Conservation (phyloP, 768 basidiomycete genomes). For the Russula lepida region DNA sequence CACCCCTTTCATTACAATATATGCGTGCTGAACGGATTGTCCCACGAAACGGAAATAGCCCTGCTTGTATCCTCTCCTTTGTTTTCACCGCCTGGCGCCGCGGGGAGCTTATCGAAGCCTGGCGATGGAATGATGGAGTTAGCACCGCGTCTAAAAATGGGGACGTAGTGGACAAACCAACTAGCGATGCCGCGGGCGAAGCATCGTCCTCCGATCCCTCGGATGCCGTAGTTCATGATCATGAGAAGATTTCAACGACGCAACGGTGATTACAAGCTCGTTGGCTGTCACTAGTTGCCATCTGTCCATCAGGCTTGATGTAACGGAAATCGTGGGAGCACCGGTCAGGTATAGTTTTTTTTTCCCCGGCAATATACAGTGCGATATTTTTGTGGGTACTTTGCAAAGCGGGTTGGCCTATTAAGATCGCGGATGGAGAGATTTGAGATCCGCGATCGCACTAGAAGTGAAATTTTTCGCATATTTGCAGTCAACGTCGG, state of each 20-base stretch:
- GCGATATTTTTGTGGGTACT: neutral
- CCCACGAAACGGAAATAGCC: constrained; percentile 34
- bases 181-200: constrained; percentile 4
- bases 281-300: neutral
- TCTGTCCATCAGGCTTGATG: neutral
- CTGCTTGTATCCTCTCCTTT: constrained; percentile 70
- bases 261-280: constrained; percentile 1
- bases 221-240: constrained; percentile 4
- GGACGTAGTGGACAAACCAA: constrained; percentile 9
- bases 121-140: constrained; percentile 60
- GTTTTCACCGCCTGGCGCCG: constrained; percentile 45
- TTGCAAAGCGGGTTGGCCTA: neutral
- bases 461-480: neutral
- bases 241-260: neutral
- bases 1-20: too few species aligned
- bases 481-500: neutral
- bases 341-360: neutral
- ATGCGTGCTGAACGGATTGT: neutral
- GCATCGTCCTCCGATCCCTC: constrained; percentile 2
- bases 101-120: constrained; percentile 64
- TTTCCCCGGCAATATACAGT: neutral
- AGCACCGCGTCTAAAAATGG: constrained; percentile 23
- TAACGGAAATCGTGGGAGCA: neutral
- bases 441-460: neutral
- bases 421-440: neutral